Evolutionary conservation across 768 basidiomycete genomes (phyloP).

Genomic region (Ephemerocybe angulata): DNA sequence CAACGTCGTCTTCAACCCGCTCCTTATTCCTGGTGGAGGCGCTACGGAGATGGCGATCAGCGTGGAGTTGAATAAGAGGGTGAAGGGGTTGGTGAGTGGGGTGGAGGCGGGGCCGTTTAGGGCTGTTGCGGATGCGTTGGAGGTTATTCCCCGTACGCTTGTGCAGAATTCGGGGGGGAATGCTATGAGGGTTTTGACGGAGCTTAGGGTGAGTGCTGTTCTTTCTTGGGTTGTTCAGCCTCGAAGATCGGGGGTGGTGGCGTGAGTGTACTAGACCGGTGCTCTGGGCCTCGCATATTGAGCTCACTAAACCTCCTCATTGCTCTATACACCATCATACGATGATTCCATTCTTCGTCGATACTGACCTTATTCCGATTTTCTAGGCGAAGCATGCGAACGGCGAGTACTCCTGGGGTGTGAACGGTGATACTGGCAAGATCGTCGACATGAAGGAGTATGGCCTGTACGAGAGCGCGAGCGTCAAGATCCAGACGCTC

Average conservation of each 20-base stretch:
- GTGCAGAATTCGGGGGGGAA: conserved; percentile 96
- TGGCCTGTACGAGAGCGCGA: conserved; percentile 92
- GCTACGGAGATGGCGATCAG: conserved; percentile 98
- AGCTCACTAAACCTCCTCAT: neutral
- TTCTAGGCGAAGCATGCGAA: conserved; percentile 89
- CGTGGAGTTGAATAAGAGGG: conserved; percentile 79
- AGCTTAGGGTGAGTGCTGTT: conserved; percentile 67
- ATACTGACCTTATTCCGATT: neutral
- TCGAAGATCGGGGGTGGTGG: too few relatives aligned
- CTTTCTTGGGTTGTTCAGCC: neutral
- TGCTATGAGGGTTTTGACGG: conserved; percentile 88
- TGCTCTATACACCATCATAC: neutral
- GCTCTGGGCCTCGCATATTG: too few relatives aligned
- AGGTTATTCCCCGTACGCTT: conserved; percentile 93
- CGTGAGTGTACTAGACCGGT: too few relatives aligned
- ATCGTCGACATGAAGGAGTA: conserved; percentile 94
- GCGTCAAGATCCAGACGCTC: conserved; percentile 96
- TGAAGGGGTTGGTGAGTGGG: conserved; percentile 68
- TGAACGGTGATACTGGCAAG: conserved; percentile 95
- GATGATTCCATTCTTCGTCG: neutral
- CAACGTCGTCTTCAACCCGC: conserved; percentile 94
- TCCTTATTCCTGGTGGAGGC: conserved; percentile 91
- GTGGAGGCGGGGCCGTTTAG: conserved; percentile 89
- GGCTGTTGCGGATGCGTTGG: conserved; percentile 94
- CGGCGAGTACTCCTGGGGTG: conserved; percentile 88